Evolutionary conservation across 495 filamentous ascomycete genomes (phyloP).

Genomic region (Penicillium coffeae): DNA sequence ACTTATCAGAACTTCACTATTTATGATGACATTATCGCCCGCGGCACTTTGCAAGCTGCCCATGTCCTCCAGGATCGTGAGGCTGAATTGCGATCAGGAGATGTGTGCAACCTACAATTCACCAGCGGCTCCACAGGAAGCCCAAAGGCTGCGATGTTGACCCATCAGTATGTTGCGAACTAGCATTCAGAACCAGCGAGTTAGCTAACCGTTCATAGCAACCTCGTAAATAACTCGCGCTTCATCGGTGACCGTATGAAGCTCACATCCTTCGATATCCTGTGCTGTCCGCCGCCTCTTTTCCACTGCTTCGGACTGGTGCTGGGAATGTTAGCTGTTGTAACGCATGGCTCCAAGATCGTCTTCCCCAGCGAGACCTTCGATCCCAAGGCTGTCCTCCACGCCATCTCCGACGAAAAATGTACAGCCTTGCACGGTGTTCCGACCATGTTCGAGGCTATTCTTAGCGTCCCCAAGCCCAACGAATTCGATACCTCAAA

Average conservation of each 20-base stretch:
- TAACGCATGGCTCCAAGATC: conserved; percentile 64
- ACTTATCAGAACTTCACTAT: conserved; percentile 46
- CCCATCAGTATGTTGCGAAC: conserved; percentile 52
- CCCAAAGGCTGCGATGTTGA: conserved; percentile 73
- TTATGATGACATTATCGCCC: conserved; percentile 45
- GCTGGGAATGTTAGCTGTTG: conserved; percentile 60
- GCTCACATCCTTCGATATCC: conserved; percentile 55
- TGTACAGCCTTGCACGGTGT: conserved; percentile 72
- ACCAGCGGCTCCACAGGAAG: conserved; percentile 68
- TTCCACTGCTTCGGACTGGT: conserved; percentile 76
- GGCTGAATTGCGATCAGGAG: conserved; percentile 49
- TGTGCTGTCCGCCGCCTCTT: conserved; percentile 67
- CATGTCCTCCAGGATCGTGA: conserved; percentile 42
- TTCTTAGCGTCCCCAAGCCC: conserved; percentile 53
- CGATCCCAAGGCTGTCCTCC: conserved; percentile 53
- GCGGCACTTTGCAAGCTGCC: conserved; percentile 29
- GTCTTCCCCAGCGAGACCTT: conserved; percentile 65
- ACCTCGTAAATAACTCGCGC: conserved; percentile 65
- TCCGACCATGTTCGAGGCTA: conserved; percentile 67
- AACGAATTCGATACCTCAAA: conserved; percentile 42
- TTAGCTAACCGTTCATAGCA: conserved; percentile 37
- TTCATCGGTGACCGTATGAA: conserved; percentile 69
- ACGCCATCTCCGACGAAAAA: conserved; percentile 56
- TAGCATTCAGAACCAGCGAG: not conserved
- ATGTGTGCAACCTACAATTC: conserved; percentile 69